Evolutionary conservation across 108 stramenopile species (phyloP), one percentile per base, ranked within the genome.

Genomic region (Thalassiosira profunda): DNA sequence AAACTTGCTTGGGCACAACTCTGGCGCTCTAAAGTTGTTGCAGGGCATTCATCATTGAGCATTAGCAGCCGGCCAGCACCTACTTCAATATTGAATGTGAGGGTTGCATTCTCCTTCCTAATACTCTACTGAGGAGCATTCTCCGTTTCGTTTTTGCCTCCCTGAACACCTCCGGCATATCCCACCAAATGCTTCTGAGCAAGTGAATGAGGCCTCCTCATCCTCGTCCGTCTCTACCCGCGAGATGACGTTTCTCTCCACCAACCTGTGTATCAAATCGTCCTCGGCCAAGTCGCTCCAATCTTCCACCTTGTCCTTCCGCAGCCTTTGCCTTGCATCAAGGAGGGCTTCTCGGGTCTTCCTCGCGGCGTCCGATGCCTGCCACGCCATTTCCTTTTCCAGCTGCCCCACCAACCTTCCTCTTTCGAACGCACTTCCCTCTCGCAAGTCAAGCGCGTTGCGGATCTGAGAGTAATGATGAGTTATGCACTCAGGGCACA

Each of bases 341-440:
- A 51, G 40, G 29, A 87, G 56, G 8, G 76, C 23, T 46, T 91
- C 79, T 42, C 84, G 62, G n/a, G 89, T 72, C 49, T 57, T 59
- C 42, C 84, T 82, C 20, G 67, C 70, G 54, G 72, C 74, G 30
- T 90, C 84, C 45, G 80, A 70, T 1, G 81, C 56, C 54, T 82
- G 82, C 86, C 87, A 88, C 60, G 85, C 84, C 21, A 84, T 46
- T 63, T 91, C 88, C 29, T 89, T 86, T 59, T 94, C 88, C 30
- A 82, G 52, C 30, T 83, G 76, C 23, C 93, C 93, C 0, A 91
- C 49, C 66, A 84, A 48, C 29, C 87, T 64, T 23, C 93, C 93
- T 30, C 90, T 46, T 35, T 85, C 77, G 72, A 94, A 94, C 0
- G 90, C 80, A 20, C 69, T 80, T 1, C 89, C 86, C 28, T 87